Conservation (phyloP, 2,329 filamentous ascomycete species). For the Calonectria pseudoreteaudii region DNA sequence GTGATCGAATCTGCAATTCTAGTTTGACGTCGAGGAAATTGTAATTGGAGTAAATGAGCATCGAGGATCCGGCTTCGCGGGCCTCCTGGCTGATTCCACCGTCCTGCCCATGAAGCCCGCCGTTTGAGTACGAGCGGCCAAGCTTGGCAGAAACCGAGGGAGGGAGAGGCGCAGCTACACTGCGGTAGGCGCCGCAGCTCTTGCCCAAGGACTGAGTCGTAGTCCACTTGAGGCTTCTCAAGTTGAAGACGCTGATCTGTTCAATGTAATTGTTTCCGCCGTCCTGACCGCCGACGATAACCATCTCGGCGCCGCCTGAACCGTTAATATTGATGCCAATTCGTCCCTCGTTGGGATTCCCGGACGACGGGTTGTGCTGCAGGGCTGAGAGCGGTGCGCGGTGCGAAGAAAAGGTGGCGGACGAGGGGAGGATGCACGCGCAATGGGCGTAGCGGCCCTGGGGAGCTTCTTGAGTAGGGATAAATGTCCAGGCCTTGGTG, state of each 20-base stretch:
- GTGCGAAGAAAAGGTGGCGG: conserved; percentile 86
- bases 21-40: conserved; percentile 98
- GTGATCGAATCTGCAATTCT: conserved; percentile 87
- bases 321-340: conserved; percentile 93
- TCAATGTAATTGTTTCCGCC: conserved; percentile 99
- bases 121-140: conserved; percentile 66
- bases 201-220: conserved; percentile 87
- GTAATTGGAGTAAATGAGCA: conserved; percentile 99
- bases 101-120: conserved; percentile 54
- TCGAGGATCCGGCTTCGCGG: conserved; percentile 73
- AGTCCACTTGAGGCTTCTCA: conserved; percentile 95
- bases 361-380: conserved; percentile 86
- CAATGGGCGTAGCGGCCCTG: conserved; percentile 98
- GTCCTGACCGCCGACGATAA: conserved; percentile 96
- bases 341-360: conserved; percentile 87
- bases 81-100: conserved; percentile 63
- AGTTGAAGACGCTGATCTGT: conserved; percentile 97
- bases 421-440: conserved; percentile 90
- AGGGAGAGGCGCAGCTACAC: conserved; percentile 88
- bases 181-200: conserved; percentile 95
- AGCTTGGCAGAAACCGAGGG: conserved; percentile 74
- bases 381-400: conserved; percentile 87
- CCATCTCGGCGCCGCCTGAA: conserved; percentile 93
- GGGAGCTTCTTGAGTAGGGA: conserved; percentile 83
- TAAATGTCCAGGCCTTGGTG: conserved; percentile 85